Evolutionary conservation across 1,284 basidiomycete genomes (phyloP), one percentile per base, ranked within the genome.

Genomic region (Schizophyllum commune): DNA sequence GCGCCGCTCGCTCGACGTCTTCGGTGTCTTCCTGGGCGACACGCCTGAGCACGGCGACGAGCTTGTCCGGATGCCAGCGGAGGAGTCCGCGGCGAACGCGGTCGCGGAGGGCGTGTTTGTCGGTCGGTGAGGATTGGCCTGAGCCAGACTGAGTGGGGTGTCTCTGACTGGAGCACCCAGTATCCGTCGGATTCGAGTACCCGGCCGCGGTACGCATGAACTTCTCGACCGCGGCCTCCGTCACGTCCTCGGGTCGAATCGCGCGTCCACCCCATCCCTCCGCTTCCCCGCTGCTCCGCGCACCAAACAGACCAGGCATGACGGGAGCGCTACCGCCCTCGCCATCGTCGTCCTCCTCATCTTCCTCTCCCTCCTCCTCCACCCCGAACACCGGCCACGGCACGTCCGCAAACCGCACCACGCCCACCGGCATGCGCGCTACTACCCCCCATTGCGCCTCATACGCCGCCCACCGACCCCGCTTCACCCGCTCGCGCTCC

Each of bases 41-140:
- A 19, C 81, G 75, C 11, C 70, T 68, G 22, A 89, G 69, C 2
- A 88, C 67, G 1, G 73, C 66, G 6, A 79, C 77, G 65, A 87
- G 78, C 70, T 89, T 86, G 71, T 91, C 89, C 0, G 89, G 88
- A 71, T 91, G 89, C 83, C 88, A 91, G 4, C 83, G 76, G 58
- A 89, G 71, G 33, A 91, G 72, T 0, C 86, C 82, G 58, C 76
- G 76, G 19, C 86, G 78, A 8, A 89, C 73, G 22, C 82, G 75
- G 57, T 86, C 84, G 69, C 53, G 19, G 20, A 20, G 19, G 53
- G 53, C 19, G 11, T 55, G 53, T 3, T 47, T 17, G 39, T 17
- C 17, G 13, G 39, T 17, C 8, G 17, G 13, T 47, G 27, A 27
- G 27, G 27, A 27, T 27, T 27, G 27, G 27, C 27, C 27, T 27